These are phyloP conservation scores for Xerocomus nothofagi DNA, from an alignment of 1,284 basidiomycete species.

Conservation along the genomic window DNA sequence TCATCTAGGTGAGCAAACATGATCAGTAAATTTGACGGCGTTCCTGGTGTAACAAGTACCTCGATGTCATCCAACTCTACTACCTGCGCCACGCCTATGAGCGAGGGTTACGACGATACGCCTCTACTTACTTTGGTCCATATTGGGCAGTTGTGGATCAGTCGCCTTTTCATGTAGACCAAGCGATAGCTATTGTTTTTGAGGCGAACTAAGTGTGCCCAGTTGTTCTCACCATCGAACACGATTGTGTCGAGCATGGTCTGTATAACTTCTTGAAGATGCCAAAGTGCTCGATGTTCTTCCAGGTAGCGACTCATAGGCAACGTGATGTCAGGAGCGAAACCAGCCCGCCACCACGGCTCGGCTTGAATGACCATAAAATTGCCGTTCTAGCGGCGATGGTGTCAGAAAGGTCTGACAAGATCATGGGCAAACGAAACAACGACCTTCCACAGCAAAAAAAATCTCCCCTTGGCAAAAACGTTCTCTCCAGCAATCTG, in stretches of 20 bases:
- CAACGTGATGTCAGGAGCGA: not conserved
- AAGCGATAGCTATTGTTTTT: constrained; percentile 37
- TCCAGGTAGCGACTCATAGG: constrained; percentile 3
- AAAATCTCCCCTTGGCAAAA: constrained; percentile 23
- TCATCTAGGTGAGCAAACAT: constrained; percentile 16
- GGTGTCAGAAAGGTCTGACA: constrained; percentile 11
- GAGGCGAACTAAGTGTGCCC: constrained; percentile 41
- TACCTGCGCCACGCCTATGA: constrained; percentile 20
- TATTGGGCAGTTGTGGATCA: constrained; percentile 39
- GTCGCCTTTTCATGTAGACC: constrained; percentile 33
- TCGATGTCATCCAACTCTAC: constrained; percentile 36
- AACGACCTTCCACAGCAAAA: constrained; percentile 32
- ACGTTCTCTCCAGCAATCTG: constrained; percentile 13
- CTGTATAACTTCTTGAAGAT: constrained; percentile 38
- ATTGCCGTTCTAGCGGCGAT: constrained; percentile 30
- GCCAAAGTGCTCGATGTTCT: constrained; percentile 24
- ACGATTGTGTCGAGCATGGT: constrained; percentile 40
- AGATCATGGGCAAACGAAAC: not conserved
- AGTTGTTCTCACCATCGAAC: constrained; percentile 43
- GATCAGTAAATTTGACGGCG: not conserved
- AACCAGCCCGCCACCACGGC: constrained; percentile 24
- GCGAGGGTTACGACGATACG: constrained; percentile 7
- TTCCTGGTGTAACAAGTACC: constrained; percentile 10
- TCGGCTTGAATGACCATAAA: constrained; percentile 44
- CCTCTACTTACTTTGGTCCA: constrained; percentile 33